Conservation (phyloP, 23 red algal genomes). For the Pyropia haitanensis region DNA sequence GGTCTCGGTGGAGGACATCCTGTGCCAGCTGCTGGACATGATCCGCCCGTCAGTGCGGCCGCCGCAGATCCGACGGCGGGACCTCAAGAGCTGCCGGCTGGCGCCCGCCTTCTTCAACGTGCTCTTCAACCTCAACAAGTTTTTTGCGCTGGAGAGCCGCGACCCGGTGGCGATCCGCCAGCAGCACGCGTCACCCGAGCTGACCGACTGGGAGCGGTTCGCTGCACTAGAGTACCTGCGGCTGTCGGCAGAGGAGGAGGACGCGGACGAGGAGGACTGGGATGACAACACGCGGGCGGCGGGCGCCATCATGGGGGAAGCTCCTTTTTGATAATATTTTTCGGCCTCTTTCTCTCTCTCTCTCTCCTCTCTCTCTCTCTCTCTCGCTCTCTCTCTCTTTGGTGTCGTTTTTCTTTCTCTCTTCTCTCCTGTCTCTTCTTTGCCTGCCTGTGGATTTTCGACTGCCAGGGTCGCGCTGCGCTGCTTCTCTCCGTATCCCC, state of each 20-base stretch:
- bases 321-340: slow-evolving; percentile 31
- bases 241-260: slow-evolving; percentile 90
- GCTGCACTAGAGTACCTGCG: slow-evolving; percentile 90
- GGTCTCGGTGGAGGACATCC: slow-evolving; percentile 82
- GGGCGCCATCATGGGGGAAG: slow-evolving; percentile 59
- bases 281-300: slow-evolving; percentile 38
- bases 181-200: slow-evolving; percentile 86
- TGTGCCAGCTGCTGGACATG: slow-evolving; percentile 99
- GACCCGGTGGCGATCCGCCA: slow-evolving; percentile 71
- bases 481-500: too few species aligned
- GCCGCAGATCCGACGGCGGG: slow-evolving; percentile 60
- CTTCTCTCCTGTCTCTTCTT: too few species aligned
- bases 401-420: too few species aligned
- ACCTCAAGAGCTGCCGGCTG: slow-evolving; percentile 52
- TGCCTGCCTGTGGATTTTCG: too few species aligned
- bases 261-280: slow-evolving; percentile 61
- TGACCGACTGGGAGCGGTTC: slow-evolving; percentile 99
- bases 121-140: slow-evolving; percentile 99
- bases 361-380: too few species aligned
- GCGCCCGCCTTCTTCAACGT: slow-evolving; percentile 94
- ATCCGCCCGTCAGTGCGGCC: slow-evolving; percentile 62
- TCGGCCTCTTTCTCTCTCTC: too few species aligned
- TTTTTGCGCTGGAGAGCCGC: slow-evolving; percentile 88
- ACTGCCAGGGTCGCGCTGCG: too few species aligned
- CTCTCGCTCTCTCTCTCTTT: too few species aligned